Percentiles rank a stretch among this genome's conserved stretches.
These are phyloP conservation scores for Euryodendron excelsum DNA, from an alignment of 148 eudicot genomes.

Conservation along the genomic window DNA sequence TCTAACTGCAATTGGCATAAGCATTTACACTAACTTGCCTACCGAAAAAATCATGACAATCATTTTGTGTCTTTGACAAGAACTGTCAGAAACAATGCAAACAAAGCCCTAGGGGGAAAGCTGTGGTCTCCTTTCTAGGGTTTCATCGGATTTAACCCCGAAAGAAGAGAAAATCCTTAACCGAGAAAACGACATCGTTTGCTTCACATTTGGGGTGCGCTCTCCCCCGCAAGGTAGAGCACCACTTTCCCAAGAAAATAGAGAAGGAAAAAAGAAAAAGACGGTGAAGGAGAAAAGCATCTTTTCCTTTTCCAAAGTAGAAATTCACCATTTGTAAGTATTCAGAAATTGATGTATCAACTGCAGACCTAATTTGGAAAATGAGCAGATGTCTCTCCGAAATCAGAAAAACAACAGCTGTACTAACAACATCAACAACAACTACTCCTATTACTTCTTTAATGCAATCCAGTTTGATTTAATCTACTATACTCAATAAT, in stretches of 20 bases:
- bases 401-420: slow-evolving; percentile 10
- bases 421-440: neutral
- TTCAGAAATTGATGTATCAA: slow-evolving; percentile 1
- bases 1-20: neutral
- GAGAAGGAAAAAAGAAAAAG: neutral
- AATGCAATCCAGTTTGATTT: neutral
- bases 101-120: neutral
- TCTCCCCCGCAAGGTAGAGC: neutral
- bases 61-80: neutral
- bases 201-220: neutral
- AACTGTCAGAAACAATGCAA: neutral
- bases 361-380: neutral
- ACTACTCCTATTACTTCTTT: neutral
- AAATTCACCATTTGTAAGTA: neutral
- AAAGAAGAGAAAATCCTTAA: neutral
- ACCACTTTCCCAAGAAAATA: slow-evolving; percentile 4
- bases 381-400: neutral
- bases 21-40: neutral
- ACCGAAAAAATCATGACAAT: neutral
- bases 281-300: neutral
- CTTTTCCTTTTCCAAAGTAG: slow-evolving; percentile 13
- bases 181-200: neutral
- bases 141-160: neutral
- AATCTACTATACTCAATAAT: slow-evolving; percentile 1
- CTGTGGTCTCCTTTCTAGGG: slow-evolving; percentile 12